A percentile compares a stretch with the other conserved stretches of the same genome.
Conservation (phyloP, 1,139 yeast genomes). For the Citeromyces hawaiiensis region DNA sequence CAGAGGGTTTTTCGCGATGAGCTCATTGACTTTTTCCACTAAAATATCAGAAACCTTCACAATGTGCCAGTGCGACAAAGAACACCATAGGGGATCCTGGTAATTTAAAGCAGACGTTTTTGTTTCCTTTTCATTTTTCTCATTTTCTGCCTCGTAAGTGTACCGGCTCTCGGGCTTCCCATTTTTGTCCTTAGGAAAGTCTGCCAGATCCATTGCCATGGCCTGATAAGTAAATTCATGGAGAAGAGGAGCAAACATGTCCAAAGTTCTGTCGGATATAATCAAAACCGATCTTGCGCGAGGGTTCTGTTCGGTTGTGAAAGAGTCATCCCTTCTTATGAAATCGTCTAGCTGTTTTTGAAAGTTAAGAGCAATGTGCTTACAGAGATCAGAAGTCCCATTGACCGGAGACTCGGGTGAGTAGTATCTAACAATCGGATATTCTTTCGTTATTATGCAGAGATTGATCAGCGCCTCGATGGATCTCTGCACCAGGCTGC, state of each 20-base stretch:
- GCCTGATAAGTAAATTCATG: conserved; percentile 95
- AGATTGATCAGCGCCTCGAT: conserved; percentile 55
- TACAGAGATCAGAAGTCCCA: conserved; percentile 54
- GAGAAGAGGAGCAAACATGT: conserved; percentile 68
- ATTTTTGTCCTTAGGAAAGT: conserved; percentile 29
- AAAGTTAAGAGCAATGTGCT: conserved; percentile 58
- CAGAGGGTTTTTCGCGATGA: conserved; percentile 61
- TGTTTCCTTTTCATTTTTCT: conserved; percentile 31
- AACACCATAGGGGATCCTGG: conserved; percentile 64
- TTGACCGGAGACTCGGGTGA: conserved; percentile 31
- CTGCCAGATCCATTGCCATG: conserved; percentile 69
- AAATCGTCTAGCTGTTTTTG: conserved; percentile 65
- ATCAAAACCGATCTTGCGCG: conserved; percentile 65
- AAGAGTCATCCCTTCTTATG: conserved; percentile 54
- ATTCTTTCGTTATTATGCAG: conserved; percentile 75
- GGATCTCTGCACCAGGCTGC: conserved; percentile 40
- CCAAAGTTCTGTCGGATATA: conserved; percentile 74
- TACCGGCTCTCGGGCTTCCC: conserved; percentile 36
- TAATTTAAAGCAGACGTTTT: conserved; percentile 39
- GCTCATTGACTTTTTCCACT: conserved; percentile 46
- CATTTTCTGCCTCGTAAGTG: conserved; percentile 48
- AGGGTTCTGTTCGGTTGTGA: conserved; percentile 39
- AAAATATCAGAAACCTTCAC: conserved; percentile 61
- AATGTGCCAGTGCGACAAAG: conserved; percentile 64
- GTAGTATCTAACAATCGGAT: conserved; percentile 73